phyloP scores from a whole-genome alignment of 352 stramenopile genomes.

The Globisporangium carolinianum region DNA sequence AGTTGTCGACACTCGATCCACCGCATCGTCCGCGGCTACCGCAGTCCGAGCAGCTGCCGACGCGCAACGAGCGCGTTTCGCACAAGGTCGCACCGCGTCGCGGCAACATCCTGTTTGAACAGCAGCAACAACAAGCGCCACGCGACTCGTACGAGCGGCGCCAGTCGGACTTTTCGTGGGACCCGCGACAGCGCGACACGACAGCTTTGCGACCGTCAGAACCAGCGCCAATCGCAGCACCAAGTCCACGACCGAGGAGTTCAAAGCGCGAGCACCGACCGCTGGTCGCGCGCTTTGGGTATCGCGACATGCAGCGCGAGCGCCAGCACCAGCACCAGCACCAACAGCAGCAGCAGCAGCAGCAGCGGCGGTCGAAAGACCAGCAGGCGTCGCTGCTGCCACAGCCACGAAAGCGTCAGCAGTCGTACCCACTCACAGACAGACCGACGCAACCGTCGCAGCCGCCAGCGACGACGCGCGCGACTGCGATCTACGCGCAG shows the following conservation, averaged over 20 bases:
- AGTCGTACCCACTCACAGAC: constrained; percentile 1
- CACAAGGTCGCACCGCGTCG: constrained; percentile 17
- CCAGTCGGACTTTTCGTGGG: constrained; percentile 8
- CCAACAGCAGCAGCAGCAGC: constrained; percentile 24
- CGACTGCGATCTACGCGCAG: constrained; percentile 4
- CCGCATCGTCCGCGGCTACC: constrained; percentile 16
- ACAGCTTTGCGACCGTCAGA: neutral
- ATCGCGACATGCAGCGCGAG: neutral
- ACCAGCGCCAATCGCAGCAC: neutral
- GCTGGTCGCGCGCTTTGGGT: neutral
- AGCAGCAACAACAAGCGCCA: constrained; percentile 13
- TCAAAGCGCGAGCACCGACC: neutral
- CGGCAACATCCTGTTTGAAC: constrained; percentile 25
- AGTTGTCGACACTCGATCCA: constrained; percentile 5
- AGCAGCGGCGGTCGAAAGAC: constrained; percentile 26
- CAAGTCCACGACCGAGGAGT: neutral
- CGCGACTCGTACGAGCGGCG: constrained; percentile 9
- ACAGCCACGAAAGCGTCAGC: constrained; percentile 4
- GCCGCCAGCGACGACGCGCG: neutral
- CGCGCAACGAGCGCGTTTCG: neutral
- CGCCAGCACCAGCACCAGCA: constrained; percentile 18
- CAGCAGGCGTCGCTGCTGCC: neutral
- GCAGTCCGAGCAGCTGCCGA: neutral
- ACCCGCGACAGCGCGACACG: neutral
- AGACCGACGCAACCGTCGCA: neutral